These are phyloP conservation scores for Verticillium alfalfae DNA, from an alignment of 2,329 filamentous ascomycete genomes.

Conservation along the genomic window DNA sequence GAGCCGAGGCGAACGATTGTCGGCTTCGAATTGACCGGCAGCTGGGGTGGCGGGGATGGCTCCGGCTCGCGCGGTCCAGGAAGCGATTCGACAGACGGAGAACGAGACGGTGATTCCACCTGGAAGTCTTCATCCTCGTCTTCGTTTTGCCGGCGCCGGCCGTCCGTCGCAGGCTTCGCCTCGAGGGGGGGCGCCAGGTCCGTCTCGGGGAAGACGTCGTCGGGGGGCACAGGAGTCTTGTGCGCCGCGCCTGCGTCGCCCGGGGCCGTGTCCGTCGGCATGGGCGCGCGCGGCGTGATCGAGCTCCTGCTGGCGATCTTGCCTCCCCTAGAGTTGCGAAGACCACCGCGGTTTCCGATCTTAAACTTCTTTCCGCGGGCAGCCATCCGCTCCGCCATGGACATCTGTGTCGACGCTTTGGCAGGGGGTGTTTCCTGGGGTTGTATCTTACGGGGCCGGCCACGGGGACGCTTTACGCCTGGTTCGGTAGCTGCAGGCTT, in stretches of 20 bases:
- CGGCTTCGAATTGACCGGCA: background rate
- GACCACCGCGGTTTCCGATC: slow-evolving; percentile 28
- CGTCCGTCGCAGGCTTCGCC: background rate
- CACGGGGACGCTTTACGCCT: background rate
- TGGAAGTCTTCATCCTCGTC: slow-evolving; percentile 2
- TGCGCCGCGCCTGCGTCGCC: background rate
- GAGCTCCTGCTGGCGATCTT: background rate
- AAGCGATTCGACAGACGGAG: slow-evolving; percentile 2
- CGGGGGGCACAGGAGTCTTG: background rate
- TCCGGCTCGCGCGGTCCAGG: slow-evolving; percentile 1
- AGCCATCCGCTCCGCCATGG: slow-evolving; percentile 53
- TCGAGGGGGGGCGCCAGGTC: slow-evolving; percentile 4
- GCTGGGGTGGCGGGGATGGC: background rate
- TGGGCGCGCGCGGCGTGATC: background rate
- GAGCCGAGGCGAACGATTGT: slow-evolving; percentile 10
- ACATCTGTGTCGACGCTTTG: slow-evolving; percentile 31
- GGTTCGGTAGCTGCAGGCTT: background rate
- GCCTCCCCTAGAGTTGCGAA: background rate
- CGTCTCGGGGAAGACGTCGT: background rate
- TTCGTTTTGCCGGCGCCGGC: background rate
- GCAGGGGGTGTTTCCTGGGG: slow-evolving; percentile 4
- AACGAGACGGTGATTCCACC: background rate
- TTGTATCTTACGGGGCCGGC: background rate
- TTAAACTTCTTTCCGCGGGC: slow-evolving; percentile 48
- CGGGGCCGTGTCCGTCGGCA: background rate